Evolutionary conservation across 768 basidiomycete genomes (phyloP).

Genomic region (Cystoderma amianthinum): DNA sequence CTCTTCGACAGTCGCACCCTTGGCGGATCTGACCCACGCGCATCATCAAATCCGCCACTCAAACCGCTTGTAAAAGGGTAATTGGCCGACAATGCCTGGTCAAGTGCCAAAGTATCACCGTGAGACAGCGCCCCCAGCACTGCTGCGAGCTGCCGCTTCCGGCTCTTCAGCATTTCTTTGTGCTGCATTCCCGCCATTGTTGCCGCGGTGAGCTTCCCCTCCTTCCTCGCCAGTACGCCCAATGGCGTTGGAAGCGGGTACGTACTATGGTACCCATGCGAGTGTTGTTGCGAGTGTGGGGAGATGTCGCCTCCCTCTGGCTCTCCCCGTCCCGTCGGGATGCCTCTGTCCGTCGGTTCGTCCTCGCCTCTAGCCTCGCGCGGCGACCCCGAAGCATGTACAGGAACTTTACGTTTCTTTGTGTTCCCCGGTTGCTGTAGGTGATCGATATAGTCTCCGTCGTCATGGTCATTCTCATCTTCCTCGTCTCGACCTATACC

Average conservation of each 20-base stretch:
- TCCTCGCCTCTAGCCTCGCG: conserved; percentile 27
- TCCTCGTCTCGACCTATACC: conserved; percentile 60
- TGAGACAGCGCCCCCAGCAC: conserved; percentile 62
- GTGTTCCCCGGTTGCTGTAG: conserved; percentile 78
- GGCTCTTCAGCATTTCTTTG: conserved; percentile 63
- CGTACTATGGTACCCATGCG: too few species aligned
- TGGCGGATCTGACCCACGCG: conserved; percentile 12
- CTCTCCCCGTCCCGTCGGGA: conserved; percentile 14
- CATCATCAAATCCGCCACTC: conserved; percentile 6
- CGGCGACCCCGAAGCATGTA: conserved; percentile 48
- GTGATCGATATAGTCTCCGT: too few species aligned
- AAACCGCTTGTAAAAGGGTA: conserved; percentile 12
- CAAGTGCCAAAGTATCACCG: conserved; percentile 67
- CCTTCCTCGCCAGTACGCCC: conserved; percentile 10
- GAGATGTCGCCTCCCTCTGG: conserved; percentile 12
- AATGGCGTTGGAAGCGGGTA: conserved; percentile 6
- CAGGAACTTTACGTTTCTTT: conserved; percentile 85
- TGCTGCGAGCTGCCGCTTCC: conserved; percentile 65
- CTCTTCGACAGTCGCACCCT: conserved; percentile 52
- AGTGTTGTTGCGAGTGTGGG: too few species aligned
- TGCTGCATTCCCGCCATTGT: conserved; percentile 67
- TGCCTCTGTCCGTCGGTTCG: conserved; percentile 17
- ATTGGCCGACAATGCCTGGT: conserved; percentile 65
- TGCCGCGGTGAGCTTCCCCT: conserved; percentile 47
- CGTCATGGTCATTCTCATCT: too few species aligned